A percentile compares a stretch with the other conserved stretches of the same genome.
Conservation (phyloP, 139 green algal species). For the Tetradesmus obliquus region DNA sequence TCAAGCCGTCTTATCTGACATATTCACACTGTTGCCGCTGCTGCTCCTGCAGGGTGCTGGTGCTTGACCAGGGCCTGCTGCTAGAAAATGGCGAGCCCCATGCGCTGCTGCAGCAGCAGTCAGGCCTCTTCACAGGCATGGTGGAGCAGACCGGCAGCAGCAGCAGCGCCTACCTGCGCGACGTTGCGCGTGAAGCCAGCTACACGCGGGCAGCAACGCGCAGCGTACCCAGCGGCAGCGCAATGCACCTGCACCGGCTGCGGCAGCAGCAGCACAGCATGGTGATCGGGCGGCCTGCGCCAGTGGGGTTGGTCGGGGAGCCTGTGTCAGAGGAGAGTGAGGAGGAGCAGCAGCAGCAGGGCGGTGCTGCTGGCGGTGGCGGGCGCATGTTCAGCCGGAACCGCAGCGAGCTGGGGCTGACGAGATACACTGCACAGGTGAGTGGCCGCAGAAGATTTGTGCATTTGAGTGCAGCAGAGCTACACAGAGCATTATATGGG, state of each 20-base stretch:
- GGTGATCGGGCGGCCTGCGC: constrained; percentile 1
- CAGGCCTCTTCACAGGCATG: constrained; percentile 57
- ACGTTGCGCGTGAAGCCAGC: constrained; percentile 31
- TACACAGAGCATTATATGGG: too few species aligned
- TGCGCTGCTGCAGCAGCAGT: constrained; percentile 51
- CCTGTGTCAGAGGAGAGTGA: neutral
- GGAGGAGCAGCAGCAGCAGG: neutral
- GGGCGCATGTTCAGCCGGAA: neutral
- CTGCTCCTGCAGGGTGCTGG: constrained; percentile 48
- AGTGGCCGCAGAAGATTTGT: neutral
- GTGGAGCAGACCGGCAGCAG: constrained; percentile 60
- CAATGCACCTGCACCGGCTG: neutral
- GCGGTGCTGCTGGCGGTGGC: neutral
- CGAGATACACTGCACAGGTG: constrained; percentile 19
- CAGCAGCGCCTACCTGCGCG: constrained; percentile 36
- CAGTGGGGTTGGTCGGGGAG: neutral
- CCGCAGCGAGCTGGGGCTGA: constrained; percentile 2
- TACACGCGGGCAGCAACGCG: neutral
- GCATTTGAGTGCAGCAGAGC: too few species aligned
- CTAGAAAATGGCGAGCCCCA: constrained; percentile 59
- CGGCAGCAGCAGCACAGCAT: constrained; percentile 23
- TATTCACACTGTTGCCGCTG: too few species aligned
- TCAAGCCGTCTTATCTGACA: too few species aligned
- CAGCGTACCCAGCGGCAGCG: constrained; percentile 1
- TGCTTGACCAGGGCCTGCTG: constrained; percentile 60